These are phyloP conservation scores for Serendipita sp. DNA, from an alignment of 768 basidiomycete species.

Conservation along the genomic window DNA sequence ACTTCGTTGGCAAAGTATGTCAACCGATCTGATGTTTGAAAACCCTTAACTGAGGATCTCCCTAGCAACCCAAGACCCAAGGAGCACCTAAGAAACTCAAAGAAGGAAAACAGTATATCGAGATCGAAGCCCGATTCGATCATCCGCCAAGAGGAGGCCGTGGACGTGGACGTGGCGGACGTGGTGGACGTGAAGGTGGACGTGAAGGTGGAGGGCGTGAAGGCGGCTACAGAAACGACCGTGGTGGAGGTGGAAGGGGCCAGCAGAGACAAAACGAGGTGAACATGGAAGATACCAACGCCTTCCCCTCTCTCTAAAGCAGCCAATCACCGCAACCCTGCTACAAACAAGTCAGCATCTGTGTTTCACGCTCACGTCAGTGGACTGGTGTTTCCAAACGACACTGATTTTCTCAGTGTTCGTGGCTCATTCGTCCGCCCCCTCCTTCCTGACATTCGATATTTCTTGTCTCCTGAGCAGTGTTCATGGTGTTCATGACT, in stretches of 20 bases:
- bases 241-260: conserved; percentile 24
- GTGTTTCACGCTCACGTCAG: no score
- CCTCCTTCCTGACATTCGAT: no score
- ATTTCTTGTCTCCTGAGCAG: no score
- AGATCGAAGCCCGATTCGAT: conserved; percentile 82
- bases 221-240: conserved; percentile 26
- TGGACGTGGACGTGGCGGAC: conserved; percentile 26
- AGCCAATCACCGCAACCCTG: background rate
- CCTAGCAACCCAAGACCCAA: conserved; percentile 39
- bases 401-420: no score
- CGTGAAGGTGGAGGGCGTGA: conserved; percentile 27
- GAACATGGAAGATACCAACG: conserved; percentile 67
- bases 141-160: conserved; percentile 57
- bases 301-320: conserved; percentile 70
- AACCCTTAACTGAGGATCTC: conserved; percentile 6
- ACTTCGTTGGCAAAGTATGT: conserved; percentile 81
- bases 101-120: conserved; percentile 81
- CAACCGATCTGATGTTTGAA: no score
- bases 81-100: conserved; percentile 56
- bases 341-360: no score
- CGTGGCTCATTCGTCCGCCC: no score
- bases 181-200: conserved; percentile 22
- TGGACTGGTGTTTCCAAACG: no score
- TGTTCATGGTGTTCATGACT: no score
- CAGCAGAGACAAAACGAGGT: conserved; percentile 20